Evolutionary conservation across 2,329 filamentous ascomycete species (phyloP).

Genomic region (Tolypocladium sp.): DNA sequence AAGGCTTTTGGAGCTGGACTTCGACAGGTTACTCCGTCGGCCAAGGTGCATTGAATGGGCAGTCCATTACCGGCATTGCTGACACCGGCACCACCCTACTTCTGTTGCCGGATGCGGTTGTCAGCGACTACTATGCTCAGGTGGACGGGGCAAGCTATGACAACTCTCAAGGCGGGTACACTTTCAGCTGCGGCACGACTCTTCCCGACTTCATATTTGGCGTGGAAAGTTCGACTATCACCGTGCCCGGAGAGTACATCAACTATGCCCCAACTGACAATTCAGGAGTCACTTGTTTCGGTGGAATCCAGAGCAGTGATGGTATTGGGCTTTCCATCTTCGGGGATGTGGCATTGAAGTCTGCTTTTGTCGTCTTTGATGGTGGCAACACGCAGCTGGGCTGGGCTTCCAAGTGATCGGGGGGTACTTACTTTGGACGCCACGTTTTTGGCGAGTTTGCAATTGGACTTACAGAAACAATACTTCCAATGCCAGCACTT

Average conservation of each 20-base stretch:
- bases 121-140: constrained; percentile 36
- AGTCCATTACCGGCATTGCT: constrained; percentile 32
- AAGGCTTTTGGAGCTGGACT: constrained; percentile 52
- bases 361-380: constrained; percentile 48
- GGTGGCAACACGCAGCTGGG: constrained; percentile 44
- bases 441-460: not conserved
- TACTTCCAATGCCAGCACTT: not conserved
- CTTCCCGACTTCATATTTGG: constrained; percentile 43
- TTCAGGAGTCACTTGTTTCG: constrained; percentile 45
- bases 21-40: constrained; percentile 12
- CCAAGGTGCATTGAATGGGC: constrained; percentile 1
- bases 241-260: constrained; percentile 42
- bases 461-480: not conserved
- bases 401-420: constrained; percentile 8
- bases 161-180: constrained; percentile 18
- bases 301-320: constrained; percentile 53
- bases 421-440: no score
- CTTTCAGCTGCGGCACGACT: constrained; percentile 31
- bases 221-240: constrained; percentile 47
- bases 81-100: constrained; percentile 57
- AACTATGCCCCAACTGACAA: constrained; percentile 37
- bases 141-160: constrained; percentile 26
- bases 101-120: constrained; percentile 43
- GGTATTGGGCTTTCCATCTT: constrained; percentile 42
- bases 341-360: constrained; percentile 51